These are phyloP conservation scores for Diplodia scrobiculata DNA, from an alignment of 2,329 filamentous ascomycete genomes.

Conservation along the genomic window DNA sequence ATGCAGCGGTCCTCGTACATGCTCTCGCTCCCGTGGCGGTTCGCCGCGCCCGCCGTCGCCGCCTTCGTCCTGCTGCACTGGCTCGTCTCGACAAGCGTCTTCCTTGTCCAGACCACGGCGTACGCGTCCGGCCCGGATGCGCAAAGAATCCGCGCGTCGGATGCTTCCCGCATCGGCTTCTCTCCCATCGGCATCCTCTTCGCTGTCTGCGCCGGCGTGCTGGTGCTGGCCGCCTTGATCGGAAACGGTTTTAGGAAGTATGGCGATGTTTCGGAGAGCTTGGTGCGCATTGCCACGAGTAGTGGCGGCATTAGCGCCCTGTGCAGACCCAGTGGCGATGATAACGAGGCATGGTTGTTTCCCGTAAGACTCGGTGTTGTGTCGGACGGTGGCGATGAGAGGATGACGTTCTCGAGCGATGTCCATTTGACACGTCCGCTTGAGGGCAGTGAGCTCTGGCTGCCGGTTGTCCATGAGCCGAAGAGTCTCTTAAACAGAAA, in stretches of 20 bases:
- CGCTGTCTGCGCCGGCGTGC: slow-evolving; percentile 16
- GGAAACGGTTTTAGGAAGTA: background rate
- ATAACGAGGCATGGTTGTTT: background rate
- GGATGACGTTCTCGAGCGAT: background rate
- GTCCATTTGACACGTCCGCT: background rate
- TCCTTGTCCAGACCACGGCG: slow-evolving; percentile 38
- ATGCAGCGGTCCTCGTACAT: slow-evolving; percentile 48
- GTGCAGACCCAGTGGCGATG: background rate
- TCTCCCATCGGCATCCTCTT: slow-evolving; percentile 29
- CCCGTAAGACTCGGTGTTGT: background rate
- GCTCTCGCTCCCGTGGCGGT: slow-evolving; percentile 46
- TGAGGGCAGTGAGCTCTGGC: background rate
- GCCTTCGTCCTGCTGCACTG: slow-evolving; percentile 46
- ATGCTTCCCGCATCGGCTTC: slow-evolving; percentile 1
- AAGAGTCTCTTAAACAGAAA: background rate
- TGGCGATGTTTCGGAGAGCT: background rate
- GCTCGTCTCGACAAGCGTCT: slow-evolving; percentile 50
- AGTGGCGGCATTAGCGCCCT: background rate
- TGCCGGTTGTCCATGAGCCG: background rate
- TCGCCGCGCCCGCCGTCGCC: slow-evolving; percentile 42
- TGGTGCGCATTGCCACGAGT: background rate
- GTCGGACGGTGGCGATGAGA: background rate
- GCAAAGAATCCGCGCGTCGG: slow-evolving; percentile 4
- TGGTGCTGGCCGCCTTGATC: background rate
- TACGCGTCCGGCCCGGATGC: slow-evolving; percentile 29